These are phyloP conservation scores for Arabidopsis hybrid DNA, from an alignment of 441 rosid species.

Conservation along the genomic window DNA sequence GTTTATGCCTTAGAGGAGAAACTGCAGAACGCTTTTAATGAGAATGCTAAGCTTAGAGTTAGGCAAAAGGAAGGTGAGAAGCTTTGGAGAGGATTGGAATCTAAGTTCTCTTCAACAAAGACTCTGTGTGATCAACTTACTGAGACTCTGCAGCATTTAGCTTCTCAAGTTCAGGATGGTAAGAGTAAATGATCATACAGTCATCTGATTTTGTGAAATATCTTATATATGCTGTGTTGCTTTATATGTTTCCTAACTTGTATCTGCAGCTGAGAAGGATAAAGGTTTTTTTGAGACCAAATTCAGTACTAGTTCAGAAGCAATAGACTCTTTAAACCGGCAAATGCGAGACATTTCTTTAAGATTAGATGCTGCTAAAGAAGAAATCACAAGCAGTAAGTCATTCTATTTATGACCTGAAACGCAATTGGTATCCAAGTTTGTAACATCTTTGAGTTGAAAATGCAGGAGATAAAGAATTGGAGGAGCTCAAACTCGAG, in stretches of 20 bases:
- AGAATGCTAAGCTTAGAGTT: conserved; percentile 87
- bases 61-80: conserved; percentile 93
- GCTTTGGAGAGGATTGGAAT: conserved; percentile 94
- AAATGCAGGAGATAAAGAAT: conserved; percentile 64
- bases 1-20: conserved; percentile 76
- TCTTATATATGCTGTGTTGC: not conserved
- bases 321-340: conserved; percentile 64
- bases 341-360: conserved; percentile 59
- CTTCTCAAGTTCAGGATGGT: conserved; percentile 86
- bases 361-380: conserved; percentile 59
- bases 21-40: conserved; percentile 85
- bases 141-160: conserved; percentile 82
- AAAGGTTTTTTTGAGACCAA: conserved; percentile 63
- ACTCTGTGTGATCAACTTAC: conserved; percentile 80
- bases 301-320: conserved; percentile 55
- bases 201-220: not conserved
- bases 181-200: conserved; percentile 25
- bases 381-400: conserved; percentile 10
- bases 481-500: conserved; percentile 64
- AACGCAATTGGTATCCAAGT: not conserved
- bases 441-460: not conserved
- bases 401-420: not conserved
- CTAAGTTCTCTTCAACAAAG: conserved; percentile 90
- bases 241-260: conserved; percentile 35
- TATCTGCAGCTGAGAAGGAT: conserved; percentile 77